These are phyloP conservation scores for Cicer cuneatum DNA, from an alignment of 306 rosid species.

Conservation along the genomic window DNA sequence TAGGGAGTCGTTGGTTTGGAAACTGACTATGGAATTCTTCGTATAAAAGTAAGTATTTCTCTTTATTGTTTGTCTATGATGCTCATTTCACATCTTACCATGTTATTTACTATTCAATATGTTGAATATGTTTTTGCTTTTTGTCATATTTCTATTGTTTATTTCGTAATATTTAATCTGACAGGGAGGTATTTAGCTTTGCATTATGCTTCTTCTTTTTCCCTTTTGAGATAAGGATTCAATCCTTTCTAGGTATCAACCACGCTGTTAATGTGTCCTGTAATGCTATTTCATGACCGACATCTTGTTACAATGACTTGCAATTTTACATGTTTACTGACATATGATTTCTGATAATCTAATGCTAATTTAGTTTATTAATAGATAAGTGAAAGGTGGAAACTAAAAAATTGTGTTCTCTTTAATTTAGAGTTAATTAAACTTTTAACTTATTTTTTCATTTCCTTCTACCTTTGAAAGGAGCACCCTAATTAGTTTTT, in stretches of 20 bases:
- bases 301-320: background rate
- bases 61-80: slow-evolving; percentile 22
- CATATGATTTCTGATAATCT: background rate
- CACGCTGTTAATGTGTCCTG: background rate
- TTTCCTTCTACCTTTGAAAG: background rate
- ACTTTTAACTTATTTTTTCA: too few species aligned
- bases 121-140: slow-evolving; percentile 14
- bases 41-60: slow-evolving; percentile 62
- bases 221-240: background rate
- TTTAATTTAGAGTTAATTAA: too few species aligned
- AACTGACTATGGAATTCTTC: slow-evolving; percentile 76
- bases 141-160: slow-evolving; percentile 5
- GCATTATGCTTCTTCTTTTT: background rate
- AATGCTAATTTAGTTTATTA: background rate
- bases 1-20: slow-evolving; percentile 80
- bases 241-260: background rate
- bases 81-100: slow-evolving; percentile 3
- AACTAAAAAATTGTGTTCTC: background rate
- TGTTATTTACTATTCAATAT: slow-evolving; percentile 24
- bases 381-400: background rate
- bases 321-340: background rate
- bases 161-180: slow-evolving; percentile 20
- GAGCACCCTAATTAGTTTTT: background rate
- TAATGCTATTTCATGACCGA: background rate
- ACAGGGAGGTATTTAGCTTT: background rate